phyloP scores from a whole-genome alignment of 768 basidiomycete species.

The Amanita muscaria region DNA sequence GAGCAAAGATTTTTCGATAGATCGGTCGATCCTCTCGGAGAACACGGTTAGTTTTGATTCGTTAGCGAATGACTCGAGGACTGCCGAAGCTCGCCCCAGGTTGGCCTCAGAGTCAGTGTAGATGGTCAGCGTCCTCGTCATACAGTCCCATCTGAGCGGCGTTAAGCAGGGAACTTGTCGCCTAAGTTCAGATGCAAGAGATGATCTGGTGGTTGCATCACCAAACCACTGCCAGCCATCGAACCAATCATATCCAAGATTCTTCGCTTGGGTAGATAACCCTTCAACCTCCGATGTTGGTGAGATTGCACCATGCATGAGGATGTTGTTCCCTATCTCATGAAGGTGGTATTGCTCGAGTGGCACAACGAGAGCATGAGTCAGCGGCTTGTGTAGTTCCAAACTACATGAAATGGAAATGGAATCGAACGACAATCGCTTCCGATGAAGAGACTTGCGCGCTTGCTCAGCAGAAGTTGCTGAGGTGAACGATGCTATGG shows the following conservation, averaged over 20 bases:
- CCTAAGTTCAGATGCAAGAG: background rate
- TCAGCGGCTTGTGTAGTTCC: too few species aligned
- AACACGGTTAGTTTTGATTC: background rate
- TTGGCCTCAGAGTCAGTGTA: background rate
- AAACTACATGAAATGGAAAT: too few species aligned
- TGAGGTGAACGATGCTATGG: too few species aligned
- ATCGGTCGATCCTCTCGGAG: background rate
- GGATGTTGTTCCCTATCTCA: background rate
- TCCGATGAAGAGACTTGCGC: too few species aligned
- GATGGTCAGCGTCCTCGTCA: background rate
- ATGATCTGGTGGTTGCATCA: background rate
- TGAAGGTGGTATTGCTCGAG: slow-evolving; percentile 42
- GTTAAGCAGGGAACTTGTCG: background rate
- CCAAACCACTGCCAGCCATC: background rate
- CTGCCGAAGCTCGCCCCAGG: background rate
- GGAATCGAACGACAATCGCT: too few species aligned
- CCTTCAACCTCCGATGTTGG: too few species aligned
- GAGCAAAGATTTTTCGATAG: background rate
- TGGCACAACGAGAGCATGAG: slow-evolving; percentile 44
- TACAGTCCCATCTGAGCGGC: background rate
- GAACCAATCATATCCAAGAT: slow-evolving; percentile 1
- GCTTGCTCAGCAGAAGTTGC: too few species aligned
- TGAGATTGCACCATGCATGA: background rate
- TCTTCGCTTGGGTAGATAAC: background rate
- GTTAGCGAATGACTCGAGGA: background rate